phyloP scores from a whole-genome alignment of 768 basidiomycete species.

The Rhodotorula toruloides region DNA sequence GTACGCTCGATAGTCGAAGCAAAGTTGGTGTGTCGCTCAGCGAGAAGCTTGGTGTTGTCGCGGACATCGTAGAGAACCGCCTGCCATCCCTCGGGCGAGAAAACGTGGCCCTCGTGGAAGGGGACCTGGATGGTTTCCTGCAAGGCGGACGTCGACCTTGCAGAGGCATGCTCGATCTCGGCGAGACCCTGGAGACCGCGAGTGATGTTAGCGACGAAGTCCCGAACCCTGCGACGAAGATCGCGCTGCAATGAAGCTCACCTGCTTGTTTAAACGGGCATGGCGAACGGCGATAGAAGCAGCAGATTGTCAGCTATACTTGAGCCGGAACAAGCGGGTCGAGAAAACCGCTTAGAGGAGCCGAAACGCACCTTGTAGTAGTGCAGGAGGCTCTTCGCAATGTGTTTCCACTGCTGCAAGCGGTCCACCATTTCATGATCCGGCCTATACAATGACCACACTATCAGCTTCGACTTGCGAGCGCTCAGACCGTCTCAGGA shows the following conservation, averaged over 20 bases:
- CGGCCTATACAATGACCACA: conserved; percentile 5
- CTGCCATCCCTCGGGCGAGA: conserved; percentile 49
- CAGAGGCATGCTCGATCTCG: conserved; percentile 26
- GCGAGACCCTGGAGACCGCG: conserved; percentile 28
- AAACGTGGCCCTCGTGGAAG: conserved; percentile 41
- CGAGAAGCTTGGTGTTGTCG: conserved; percentile 35
- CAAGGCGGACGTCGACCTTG: conserved; percentile 31
- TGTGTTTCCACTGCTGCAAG: conserved; percentile 36
- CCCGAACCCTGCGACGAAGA: neutral
- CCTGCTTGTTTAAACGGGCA: too few species aligned
- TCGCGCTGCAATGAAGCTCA: neutral
- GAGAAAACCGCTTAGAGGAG: neutral
- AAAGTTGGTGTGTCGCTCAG: conserved; percentile 34
- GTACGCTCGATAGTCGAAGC: conserved; percentile 31
- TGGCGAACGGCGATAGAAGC: neutral
- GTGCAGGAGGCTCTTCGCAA: conserved; percentile 31
- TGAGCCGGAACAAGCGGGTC: too few species aligned
- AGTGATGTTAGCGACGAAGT: neutral
- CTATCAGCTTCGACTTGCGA: neutral
- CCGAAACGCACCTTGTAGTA: conserved; percentile 34
- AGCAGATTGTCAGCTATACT: too few species aligned
- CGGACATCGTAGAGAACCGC: conserved; percentile 37
- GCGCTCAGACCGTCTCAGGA: neutral
- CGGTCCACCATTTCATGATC: conserved; percentile 33
- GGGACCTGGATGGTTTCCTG: conserved; percentile 39